phyloP scores from a whole-genome alignment of 257 asterid species.

The Handroanthus guayacan region DNA sequence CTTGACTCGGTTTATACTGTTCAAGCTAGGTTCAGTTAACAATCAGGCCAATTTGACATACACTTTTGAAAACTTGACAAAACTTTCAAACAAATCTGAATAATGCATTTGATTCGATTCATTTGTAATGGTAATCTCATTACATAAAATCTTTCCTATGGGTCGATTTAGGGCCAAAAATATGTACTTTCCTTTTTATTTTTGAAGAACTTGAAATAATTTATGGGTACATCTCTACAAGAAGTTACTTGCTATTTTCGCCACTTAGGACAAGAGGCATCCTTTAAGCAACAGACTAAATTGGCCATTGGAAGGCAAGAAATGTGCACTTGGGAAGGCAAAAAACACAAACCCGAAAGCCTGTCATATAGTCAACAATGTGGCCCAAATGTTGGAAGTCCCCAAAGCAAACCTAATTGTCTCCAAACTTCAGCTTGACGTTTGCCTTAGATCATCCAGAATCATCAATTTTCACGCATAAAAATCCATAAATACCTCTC shows the following conservation, averaged over 20 bases:
- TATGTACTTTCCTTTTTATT: too few species aligned
- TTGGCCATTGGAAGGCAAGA: conserved; percentile 39
- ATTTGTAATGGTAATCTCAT: too few species aligned
- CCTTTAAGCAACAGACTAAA: conserved; percentile 38
- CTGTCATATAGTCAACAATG: conserved; percentile 16
- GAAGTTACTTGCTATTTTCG: conserved; percentile 32
- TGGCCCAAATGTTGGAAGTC: conserved; percentile 28
- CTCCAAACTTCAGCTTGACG: conserved; percentile 10
- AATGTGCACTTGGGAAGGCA: conserved; percentile 3
- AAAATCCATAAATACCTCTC: conserved; percentile 40
- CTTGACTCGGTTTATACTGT: too few species aligned
- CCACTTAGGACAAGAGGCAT: conserved; percentile 31
- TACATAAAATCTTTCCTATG: too few species aligned
- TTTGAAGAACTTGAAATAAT: too few species aligned
- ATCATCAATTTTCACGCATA: conserved; percentile 19
- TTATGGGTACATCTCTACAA: conserved; percentile 15
- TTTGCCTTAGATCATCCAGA: conserved; percentile 33
- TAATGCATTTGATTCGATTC: too few species aligned
- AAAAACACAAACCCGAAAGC: too few species aligned
- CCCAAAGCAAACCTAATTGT: conserved; percentile 31
- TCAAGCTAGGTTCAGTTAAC: too few species aligned
- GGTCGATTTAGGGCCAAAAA: too few species aligned
- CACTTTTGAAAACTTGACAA: too few species aligned
- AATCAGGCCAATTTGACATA: too few species aligned
- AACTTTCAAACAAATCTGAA: too few species aligned